phyloP scores from a whole-genome alignment of 345 rosid genomes.

The Euclidium syriacum region DNA sequence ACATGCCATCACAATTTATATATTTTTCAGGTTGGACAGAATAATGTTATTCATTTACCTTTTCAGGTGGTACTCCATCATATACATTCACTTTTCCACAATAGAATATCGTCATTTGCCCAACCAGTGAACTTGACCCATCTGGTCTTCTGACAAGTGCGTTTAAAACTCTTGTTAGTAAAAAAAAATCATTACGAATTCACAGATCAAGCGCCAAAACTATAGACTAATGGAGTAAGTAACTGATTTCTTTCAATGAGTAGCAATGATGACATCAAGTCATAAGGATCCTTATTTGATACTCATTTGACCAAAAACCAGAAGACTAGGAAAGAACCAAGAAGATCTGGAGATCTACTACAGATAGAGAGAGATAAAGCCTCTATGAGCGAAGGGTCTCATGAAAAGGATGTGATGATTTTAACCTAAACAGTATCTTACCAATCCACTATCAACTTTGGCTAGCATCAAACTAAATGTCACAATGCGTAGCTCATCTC shows the following conservation, averaged over 20 bases:
- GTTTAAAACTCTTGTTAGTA: not conserved
- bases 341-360: slow-evolving; percentile 3
- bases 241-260: not conserved
- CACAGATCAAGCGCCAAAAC: not conserved
- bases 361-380: not conserved
- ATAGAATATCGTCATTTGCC: slow-evolving; percentile 93
- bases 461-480: not conserved
- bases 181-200: not conserved
- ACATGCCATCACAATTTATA: slow-evolving; percentile 33
- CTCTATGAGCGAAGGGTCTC: not conserved
- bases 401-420: not conserved
- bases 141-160: slow-evolving; percentile 40
- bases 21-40: slow-evolving; percentile 31
- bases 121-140: slow-evolving; percentile 37
- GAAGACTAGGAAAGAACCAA: not conserved
- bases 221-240: not conserved
- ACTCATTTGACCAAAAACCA: not conserved
- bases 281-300: not conserved
- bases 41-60: slow-evolving; percentile 55
- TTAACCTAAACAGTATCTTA: not conserved
- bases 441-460: not conserved
- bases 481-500: not conserved
- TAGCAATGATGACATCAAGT: slow-evolving; percentile 1
- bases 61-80: slow-evolving; percentile 73
- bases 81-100: slow-evolving; percentile 89